These are phyloP conservation scores for Mycena amicta DNA, from an alignment of 768 basidiomycete species.

Conservation along the genomic window DNA sequence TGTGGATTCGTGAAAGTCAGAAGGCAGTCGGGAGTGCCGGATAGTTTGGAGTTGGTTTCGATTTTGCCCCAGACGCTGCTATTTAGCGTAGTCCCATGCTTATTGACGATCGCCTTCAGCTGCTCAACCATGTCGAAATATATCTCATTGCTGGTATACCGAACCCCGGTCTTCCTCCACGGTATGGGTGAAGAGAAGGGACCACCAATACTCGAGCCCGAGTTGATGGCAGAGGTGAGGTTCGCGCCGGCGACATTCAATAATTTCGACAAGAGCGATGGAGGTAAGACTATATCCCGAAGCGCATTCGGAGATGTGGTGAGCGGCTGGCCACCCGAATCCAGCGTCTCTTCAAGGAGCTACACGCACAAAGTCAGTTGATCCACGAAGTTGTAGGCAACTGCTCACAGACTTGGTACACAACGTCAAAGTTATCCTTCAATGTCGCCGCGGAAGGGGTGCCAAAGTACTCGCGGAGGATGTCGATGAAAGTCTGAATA, in stretches of 20 bases:
- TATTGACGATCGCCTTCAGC: conserved; percentile 76
- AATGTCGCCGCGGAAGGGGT: conserved; percentile 77
- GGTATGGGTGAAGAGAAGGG: conserved; percentile 90
- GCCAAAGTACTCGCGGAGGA: conserved; percentile 86
- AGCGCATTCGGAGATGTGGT: conserved; percentile 90
- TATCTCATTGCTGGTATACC: conserved; percentile 88
- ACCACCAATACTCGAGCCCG: conserved; percentile 44
- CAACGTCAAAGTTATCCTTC: conserved; percentile 92
- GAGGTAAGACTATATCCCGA: conserved; percentile 91
- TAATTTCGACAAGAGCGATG: conserved; percentile 79
- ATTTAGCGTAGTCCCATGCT: conserved; percentile 69
- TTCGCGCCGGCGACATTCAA: conserved; percentile 56
- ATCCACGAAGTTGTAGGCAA: neutral
- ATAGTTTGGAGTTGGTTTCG: conserved; percentile 75
- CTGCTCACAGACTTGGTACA: conserved; percentile 75
- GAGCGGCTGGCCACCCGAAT: conserved; percentile 88
- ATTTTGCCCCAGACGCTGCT: conserved; percentile 77
- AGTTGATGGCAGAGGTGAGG: conserved; percentile 48
- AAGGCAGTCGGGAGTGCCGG: conserved; percentile 88
- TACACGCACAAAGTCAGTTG: conserved; percentile 32
- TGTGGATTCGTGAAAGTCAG: conserved; percentile 77
- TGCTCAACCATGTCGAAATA: conserved; percentile 91
- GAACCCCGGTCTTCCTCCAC: conserved; percentile 85
- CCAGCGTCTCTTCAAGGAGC: conserved; percentile 95
- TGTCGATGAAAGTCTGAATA: conserved; percentile 80